A percentile compares a stretch with the other conserved stretches of the same genome.
Evolutionary conservation across 257 asterid species (phyloP).

Genomic region (Orobanche coerulescens): DNA sequence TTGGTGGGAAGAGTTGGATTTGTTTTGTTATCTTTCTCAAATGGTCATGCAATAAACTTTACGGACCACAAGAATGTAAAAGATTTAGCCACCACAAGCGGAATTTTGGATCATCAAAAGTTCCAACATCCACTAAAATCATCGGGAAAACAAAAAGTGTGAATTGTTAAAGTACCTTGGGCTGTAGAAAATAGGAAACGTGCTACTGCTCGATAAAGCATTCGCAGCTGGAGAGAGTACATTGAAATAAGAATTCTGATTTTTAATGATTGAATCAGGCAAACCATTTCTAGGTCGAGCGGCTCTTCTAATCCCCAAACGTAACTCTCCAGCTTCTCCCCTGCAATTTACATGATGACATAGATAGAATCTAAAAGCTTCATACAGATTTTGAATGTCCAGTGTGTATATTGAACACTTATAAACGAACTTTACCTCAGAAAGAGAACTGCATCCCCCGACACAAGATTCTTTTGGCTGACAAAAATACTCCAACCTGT

Average conservation of each 20-base stretch:
- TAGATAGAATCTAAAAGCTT: not conserved
- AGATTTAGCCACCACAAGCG: no score
- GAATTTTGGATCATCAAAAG: no score
- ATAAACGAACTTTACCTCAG: constrained; percentile 49
- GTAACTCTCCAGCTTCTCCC: constrained; percentile 80
- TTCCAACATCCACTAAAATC: constrained; percentile 1
- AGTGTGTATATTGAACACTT: no score
- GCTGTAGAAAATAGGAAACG: constrained; percentile 65
- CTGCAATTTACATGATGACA: constrained; percentile 30
- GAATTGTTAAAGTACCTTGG: constrained; percentile 52
- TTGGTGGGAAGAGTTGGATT: not conserved
- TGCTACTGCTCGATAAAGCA: constrained; percentile 47
- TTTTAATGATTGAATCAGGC: constrained; percentile 74
- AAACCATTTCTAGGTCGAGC: constrained; percentile 83
- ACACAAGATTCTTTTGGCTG: constrained; percentile 80
- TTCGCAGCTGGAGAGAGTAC: constrained; percentile 71
- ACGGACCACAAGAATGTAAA: no score
- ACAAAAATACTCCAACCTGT: constrained; percentile 97
- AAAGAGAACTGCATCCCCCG: constrained; percentile 94
- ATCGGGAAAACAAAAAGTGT: constrained; percentile 14
- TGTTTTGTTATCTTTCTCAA: not conserved
- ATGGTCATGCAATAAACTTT: not conserved
- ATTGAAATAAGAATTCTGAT: constrained; percentile 59
- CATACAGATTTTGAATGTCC: no score
- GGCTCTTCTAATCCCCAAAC: constrained; percentile 91